Evolutionary conservation across 2,329 filamentous ascomycete genomes (phyloP).

Genomic region (Alternaria arborescens): DNA sequence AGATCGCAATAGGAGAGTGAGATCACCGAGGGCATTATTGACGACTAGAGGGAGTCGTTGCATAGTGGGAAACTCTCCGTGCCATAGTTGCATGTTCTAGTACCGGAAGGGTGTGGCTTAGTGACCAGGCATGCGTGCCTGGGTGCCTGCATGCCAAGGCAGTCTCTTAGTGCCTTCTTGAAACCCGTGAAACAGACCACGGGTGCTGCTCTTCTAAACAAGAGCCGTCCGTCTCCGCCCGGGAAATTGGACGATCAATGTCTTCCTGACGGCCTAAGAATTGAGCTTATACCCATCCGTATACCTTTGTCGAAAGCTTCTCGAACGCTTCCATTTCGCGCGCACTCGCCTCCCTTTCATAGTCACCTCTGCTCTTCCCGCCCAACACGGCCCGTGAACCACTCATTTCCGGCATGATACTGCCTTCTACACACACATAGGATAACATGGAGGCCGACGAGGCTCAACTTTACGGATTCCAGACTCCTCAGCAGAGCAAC

Average conservation of each 20-base stretch:
- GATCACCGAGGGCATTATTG: neutral
- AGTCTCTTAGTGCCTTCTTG: conserved; percentile 35
- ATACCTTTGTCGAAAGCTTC: conserved; percentile 46
- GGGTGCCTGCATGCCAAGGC: conserved; percentile 48
- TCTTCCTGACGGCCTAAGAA: conserved; percentile 50
- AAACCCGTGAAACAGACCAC: conserved; percentile 31
- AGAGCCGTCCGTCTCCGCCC: conserved; percentile 49
- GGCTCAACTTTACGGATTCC: conserved; percentile 47
- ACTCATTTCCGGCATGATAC: conserved; percentile 49
- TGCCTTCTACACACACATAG: conserved; percentile 38
- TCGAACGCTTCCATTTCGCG: conserved; percentile 46
- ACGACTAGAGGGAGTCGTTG: conserved; percentile 23
- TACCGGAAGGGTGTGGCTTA: conserved; percentile 34
- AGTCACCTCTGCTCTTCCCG: conserved; percentile 35
- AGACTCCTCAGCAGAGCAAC: conserved; percentile 46
- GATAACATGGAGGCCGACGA: conserved; percentile 52
- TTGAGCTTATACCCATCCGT: conserved; percentile 42
- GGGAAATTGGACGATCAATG: conserved; percentile 53
- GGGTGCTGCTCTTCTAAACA: conserved; percentile 45
- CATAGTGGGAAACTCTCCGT: conserved; percentile 31
- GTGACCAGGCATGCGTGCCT: conserved; percentile 26
- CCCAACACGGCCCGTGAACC: conserved; percentile 42
- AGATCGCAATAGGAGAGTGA: neutral
- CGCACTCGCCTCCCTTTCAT: conserved; percentile 37
- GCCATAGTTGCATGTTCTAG: conserved; percentile 44